A percentile compares a stretch with the other conserved stretches of the same genome.
phyloP scores from a whole-genome alignment of 306 rosid genomes.

The Prunus kanzakura region DNA sequence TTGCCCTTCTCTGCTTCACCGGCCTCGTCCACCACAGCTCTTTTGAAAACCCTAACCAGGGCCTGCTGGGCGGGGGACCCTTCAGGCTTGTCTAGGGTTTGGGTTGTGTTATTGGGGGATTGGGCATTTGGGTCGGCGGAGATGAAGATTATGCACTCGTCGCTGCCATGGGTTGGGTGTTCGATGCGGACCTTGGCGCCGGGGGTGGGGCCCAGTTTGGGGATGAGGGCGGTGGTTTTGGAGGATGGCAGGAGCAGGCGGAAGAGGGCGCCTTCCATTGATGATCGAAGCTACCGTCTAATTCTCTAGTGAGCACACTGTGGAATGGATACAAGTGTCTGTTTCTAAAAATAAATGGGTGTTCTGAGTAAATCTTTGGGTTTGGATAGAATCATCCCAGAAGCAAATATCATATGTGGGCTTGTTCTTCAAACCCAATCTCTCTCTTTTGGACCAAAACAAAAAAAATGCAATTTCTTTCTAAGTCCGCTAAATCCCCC shows the following conservation, averaged over 20 bases:
- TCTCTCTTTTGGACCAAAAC: not conserved
- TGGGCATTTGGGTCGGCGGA: conserved; percentile 19
- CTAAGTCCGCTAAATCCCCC: not conserved
- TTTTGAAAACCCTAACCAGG: conserved; percentile 59
- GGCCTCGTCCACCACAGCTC: conserved; percentile 31
- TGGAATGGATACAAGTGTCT: no score
- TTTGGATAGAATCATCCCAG: not conserved
- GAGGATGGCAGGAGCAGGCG: conserved; percentile 59
- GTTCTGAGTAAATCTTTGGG: not conserved
- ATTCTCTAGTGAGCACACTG: not conserved
- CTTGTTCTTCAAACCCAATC: not conserved
- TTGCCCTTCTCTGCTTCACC: conserved; percentile 21
- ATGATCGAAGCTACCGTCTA: not conserved
- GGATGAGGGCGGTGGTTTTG: conserved; percentile 29
- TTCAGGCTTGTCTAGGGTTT: conserved; percentile 24
- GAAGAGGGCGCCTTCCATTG: conserved; percentile 25
- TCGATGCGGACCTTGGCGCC: conserved; percentile 48
- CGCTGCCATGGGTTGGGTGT: conserved; percentile 33
- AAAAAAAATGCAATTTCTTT: no score
- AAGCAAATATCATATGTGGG: not conserved
- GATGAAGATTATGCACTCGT: conserved; percentile 49
- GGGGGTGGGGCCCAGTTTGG: conserved; percentile 29
- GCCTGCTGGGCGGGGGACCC: conserved; percentile 54
- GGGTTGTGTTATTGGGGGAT: conserved; percentile 8
- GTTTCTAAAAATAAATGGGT: no score